Evolutionary conservation across 495 filamentous ascomycete species (phyloP), one percentile per base, ranked within the genome.

Genomic region (Bathelium albidoporum): DNA sequence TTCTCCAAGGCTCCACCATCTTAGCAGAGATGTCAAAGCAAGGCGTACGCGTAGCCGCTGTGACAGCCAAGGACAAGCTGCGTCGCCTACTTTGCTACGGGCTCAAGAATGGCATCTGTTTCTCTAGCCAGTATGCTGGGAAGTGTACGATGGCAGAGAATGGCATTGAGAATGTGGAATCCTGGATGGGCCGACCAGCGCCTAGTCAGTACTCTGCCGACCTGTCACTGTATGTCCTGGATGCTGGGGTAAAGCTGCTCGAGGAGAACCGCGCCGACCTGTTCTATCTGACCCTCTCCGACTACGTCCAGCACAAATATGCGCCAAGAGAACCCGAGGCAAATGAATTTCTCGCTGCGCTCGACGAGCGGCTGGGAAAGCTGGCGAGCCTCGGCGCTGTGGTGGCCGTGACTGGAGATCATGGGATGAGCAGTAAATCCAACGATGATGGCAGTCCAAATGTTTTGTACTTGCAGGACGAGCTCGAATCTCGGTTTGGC

Each of bases 51-150:
- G 65, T 77, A 0, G 73, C 73, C 26, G 74, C 74, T 1, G 62
- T 77, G 24, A 76, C 75, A 5, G 73, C 74, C 24, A 75, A 76
- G 59, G 74, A 77, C 36, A 77, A 77, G 64, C 62, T 77, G 49
- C 64, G 74, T 16, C 68, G 66, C 34, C 74, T 77, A 44, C 49
- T 77, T 10, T 62, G 62, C 1, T 72, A 73, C 59, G 75, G 75
- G 2, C 58, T 77, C 26, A 36, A 62, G n/a, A 71, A 68, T 22
- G 68, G 59, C 9, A 73, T 77, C 32, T 77, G 73, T 63, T 77
- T 75, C 59, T 77, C 75, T 7, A 60, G 74, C 2, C 65, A 77
- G 63, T 41, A 61, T 11, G 73, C 73, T 1, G 60, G 26, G 9
- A 12, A 32, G 0, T 64, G 61, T 26, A 70, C 62, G 26, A 2